Conservation (phyloP, 23 red algal genomes). For the Gracilaria caudata region DNA sequence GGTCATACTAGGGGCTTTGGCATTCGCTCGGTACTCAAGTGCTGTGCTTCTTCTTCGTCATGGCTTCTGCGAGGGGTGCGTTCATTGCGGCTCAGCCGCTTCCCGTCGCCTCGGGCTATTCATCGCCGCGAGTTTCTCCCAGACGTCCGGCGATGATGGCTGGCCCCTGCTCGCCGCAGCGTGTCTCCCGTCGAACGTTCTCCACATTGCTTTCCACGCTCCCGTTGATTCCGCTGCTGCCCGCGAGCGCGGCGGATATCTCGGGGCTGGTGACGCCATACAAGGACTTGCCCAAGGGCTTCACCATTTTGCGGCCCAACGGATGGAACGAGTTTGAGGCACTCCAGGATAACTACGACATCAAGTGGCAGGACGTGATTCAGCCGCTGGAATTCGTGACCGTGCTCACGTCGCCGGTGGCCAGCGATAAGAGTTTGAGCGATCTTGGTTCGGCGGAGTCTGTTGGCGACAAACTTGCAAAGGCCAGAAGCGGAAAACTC, state of each 20-base stretch:
- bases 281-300: constrained; percentile 90
- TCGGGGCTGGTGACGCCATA: constrained; percentile 72
- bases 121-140: not conserved
- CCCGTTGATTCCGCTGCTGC: constrained; percentile 26
- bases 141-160: not conserved
- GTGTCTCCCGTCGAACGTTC: constrained; percentile 11
- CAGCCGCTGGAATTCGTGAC: constrained; percentile 95
- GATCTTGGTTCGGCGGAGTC: constrained; percentile 76
- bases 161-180: not conserved
- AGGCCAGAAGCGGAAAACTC: constrained; percentile 53
- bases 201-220: constrained; percentile 19
- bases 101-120: not conserved
- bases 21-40: no score
- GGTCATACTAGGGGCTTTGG: no score
- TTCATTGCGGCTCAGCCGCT: not conserved
- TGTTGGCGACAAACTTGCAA: constrained; percentile 78
- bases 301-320: constrained; percentile 81
- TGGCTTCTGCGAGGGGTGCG: not conserved
- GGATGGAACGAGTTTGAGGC: constrained; percentile 99
- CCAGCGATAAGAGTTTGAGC: constrained; percentile 54
- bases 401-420: constrained; percentile 77
- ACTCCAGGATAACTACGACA: constrained; percentile 85
- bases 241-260: constrained; percentile 40
- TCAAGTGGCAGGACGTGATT: constrained; percentile 99
- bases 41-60: not conserved